Evolutionary conservation across 73 alveolate genomes (phyloP), one percentile per base, ranked within the genome.

Genomic region (Loxodes magnus): DNA sequence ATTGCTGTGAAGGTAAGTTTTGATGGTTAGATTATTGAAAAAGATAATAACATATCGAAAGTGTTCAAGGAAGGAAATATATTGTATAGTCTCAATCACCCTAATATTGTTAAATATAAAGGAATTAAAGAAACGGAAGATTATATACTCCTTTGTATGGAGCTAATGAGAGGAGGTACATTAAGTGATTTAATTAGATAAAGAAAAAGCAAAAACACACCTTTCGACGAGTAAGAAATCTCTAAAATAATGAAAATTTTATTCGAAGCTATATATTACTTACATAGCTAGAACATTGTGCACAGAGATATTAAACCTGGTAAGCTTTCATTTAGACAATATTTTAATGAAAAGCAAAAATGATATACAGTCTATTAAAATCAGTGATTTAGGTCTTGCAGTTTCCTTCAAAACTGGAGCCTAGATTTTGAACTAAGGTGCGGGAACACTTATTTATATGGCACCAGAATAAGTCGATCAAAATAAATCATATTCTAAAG

Each of bases 371-470:
- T 35, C 62, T 25, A 43, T 52, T n/a, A 69, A 69, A 43, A 24
- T 76, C 33, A 42, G 67, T 23, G 90, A 76, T 61, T 76, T 76
- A 52, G 90, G 90, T 16, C 49, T 76, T n/a, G n/a, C n/a, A 28
- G 56, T 81, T 51, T 68, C 79, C 7, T 43, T 29, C 14, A 71
- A 58, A 37, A 26, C 53, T 29, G 38, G 19, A 42, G 63, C 59
- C 52, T 49, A 33, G 17, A 23, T 24, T 14, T 24, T 50, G 26
- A 84, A 69, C 51, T 68, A 62, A 25, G 51, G 71, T 27, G 51
- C 77, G 27, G 91, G 91, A 0, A 77, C 91, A 23, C 43, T 61
- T 34, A 27, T 77, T 19, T 77, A 70, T 54, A 77, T 77, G 91
- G 84, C 91, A 0, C 91, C 91, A 17, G 91, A 77, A 42, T 78